Conservation (phyloP, 495 filamentous ascomycete species). For the Penicillium paradoxum region DNA sequence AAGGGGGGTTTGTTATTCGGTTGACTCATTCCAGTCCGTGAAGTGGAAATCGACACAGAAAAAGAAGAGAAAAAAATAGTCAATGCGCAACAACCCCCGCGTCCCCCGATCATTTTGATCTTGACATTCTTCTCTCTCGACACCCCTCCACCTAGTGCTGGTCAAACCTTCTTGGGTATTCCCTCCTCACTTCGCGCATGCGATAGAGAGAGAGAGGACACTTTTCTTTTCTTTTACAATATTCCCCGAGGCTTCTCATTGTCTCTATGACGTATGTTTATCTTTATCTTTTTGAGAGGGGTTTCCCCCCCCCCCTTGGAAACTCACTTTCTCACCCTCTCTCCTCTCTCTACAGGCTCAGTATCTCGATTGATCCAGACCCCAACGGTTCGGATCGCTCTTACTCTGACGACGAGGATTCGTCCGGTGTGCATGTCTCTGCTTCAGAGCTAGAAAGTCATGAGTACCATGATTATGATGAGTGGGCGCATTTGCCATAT, state of each 20-base stretch:
- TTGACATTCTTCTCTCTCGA: not conserved
- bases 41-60: not conserved
- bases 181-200: constrained; percentile 16
- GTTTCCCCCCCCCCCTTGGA: not conserved
- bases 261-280: constrained; percentile 32
- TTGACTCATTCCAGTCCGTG: too few relatives aligned
- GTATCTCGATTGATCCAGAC: constrained; percentile 44
- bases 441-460: constrained; percentile 46
- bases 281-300: not conserved
- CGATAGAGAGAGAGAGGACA: constrained; percentile 10
- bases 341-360: constrained; percentile 38
- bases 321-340: constrained; percentile 2
- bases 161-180: constrained; percentile 3
- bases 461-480: constrained; percentile 48
- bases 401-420: constrained; percentile 50
- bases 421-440: constrained; percentile 49
- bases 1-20: not conserved
- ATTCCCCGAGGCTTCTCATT: constrained; percentile 8
- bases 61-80: not conserved
- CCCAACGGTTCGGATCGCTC: constrained; percentile 41
- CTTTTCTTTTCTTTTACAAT: not conserved
- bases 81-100: constrained; percentile 8
- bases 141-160: not conserved
- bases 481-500: constrained; percentile 48
- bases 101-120: not conserved